Conservation (phyloP, 331 rosid genomes). For the Spiraea crenata region DNA sequence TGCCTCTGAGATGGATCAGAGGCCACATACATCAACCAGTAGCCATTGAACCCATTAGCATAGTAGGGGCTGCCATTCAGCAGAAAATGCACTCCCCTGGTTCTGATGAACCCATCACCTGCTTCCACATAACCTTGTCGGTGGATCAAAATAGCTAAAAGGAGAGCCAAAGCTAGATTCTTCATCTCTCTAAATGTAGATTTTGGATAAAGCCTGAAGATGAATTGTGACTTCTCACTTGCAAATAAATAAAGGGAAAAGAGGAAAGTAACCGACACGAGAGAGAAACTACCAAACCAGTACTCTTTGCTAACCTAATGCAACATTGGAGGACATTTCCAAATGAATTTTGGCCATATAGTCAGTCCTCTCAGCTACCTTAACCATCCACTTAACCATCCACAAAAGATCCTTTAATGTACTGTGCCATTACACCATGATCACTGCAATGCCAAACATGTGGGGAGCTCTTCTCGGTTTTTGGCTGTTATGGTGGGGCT, state of each 20-base stretch:
- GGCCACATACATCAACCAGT: conserved; percentile 87
- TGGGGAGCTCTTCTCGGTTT: background rate
- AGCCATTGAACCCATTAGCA: conserved; percentile 93
- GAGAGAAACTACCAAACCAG: conserved; percentile 1
- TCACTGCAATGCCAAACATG: background rate
- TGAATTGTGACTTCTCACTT: conserved; percentile 28
- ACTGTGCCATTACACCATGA: background rate
- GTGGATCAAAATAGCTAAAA: conserved; percentile 44
- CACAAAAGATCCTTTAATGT: conserved; percentile 5
- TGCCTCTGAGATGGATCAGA: conserved; percentile 82
- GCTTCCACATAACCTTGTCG: conserved; percentile 50
- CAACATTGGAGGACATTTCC: too few species aligned
- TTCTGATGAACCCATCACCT: conserved; percentile 64
- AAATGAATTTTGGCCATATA: background rate
- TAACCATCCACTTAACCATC: background rate
- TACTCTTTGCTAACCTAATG: background rate
- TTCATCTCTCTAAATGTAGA: conserved; percentile 46
- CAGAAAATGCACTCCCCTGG: conserved; percentile 68
- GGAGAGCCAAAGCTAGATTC: conserved; percentile 39
- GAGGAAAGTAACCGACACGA: conserved; percentile 1
- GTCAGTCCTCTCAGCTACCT: background rate
- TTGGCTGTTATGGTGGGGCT: background rate
- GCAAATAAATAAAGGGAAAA: conserved; percentile 12
- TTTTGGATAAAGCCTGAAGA: conserved; percentile 6
- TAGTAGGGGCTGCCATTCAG: conserved; percentile 74